These are phyloP conservation scores for Saraca asoca DNA, from an alignment of 331 rosid genomes.

Conservation along the genomic window DNA sequence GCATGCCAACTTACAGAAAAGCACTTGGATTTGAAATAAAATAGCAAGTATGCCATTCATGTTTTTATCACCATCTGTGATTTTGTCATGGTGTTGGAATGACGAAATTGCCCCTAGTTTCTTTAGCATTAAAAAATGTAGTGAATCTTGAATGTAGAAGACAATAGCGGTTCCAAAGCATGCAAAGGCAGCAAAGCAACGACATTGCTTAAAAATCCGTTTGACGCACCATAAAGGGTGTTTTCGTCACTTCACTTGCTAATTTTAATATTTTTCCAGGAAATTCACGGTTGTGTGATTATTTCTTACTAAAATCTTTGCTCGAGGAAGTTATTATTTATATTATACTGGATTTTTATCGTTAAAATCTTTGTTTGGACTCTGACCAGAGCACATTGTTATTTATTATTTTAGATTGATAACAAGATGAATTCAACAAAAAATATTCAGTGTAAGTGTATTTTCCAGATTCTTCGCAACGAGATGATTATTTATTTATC, in stretches of 20 bases:
- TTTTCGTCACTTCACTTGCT: slow-evolving; percentile 5
- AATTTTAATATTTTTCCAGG: neutral
- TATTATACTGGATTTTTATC: too few relatives aligned
- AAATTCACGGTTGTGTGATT: neutral
- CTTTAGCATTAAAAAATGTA: too few relatives aligned
- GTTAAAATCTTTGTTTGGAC: too few relatives aligned
- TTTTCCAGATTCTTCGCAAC: too few relatives aligned
- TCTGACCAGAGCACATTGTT: too few relatives aligned
- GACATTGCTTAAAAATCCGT: slow-evolving; percentile 5
- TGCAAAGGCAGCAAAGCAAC: slow-evolving; percentile 20
- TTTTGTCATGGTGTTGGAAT: slow-evolving; percentile 2
- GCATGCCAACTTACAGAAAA: slow-evolving; percentile 47
- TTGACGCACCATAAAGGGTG: neutral
- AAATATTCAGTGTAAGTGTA: too few relatives aligned
- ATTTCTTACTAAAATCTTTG: neutral
- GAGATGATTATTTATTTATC: too few relatives aligned
- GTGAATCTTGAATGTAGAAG: too few relatives aligned
- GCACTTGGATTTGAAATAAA: slow-evolving; percentile 36
- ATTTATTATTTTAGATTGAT: too few relatives aligned
- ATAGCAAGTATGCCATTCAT: slow-evolving; percentile 50
- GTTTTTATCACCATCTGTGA: neutral
- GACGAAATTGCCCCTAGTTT: slow-evolving; percentile 23
- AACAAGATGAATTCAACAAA: too few relatives aligned
- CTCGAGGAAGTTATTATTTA: too few relatives aligned
- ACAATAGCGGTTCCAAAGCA: slow-evolving; percentile 1